Evolutionary conservation across 345 rosid species (phyloP).

Genomic region (Hibiscus syriacus): DNA sequence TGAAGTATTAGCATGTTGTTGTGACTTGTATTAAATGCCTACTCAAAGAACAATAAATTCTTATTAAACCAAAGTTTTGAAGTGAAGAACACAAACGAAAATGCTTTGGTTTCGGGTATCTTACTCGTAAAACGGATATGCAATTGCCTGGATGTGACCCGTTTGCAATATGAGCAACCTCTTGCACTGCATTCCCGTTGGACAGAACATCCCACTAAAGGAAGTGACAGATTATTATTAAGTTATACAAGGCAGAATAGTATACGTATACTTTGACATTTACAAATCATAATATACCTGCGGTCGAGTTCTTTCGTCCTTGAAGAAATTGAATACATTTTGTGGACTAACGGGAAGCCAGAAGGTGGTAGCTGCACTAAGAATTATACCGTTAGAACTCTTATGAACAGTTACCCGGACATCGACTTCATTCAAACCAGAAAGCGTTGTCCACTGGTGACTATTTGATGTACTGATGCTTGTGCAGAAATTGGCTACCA

Average conservation of each 20-base stretch:
- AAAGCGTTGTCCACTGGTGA: conserved; percentile 57
- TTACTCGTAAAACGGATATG: conserved; percentile 89
- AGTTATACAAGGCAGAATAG: not conserved
- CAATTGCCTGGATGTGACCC: conserved; percentile 91
- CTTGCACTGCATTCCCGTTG: conserved; percentile 75
- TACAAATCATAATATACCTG: conserved; percentile 41
- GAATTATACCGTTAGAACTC: conserved; percentile 69
- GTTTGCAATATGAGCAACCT: conserved; percentile 85
- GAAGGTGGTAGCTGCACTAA: conserved; percentile 87
- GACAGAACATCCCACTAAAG: conserved; percentile 87
- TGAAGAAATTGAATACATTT: conserved; percentile 70
- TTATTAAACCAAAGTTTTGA: not conserved
- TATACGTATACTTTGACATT: not conserved
- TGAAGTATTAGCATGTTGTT: conserved; percentile 91
- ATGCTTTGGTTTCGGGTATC: conserved; percentile 7
- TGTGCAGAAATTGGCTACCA: conserved; percentile 71
- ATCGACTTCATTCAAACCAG: conserved; percentile 60
- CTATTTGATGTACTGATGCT: conserved; percentile 77
- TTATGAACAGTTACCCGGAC: conserved; percentile 77
- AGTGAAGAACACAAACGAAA: not conserved
- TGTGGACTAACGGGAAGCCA: conserved; percentile 85
- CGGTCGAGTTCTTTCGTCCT: conserved; percentile 83
- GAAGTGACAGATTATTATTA: not conserved
- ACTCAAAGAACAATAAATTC: not conserved
- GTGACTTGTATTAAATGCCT: conserved; percentile 76